Evolutionary conservation across 306 rosid genomes (phyloP).

Genomic region (Vicia faba): DNA sequence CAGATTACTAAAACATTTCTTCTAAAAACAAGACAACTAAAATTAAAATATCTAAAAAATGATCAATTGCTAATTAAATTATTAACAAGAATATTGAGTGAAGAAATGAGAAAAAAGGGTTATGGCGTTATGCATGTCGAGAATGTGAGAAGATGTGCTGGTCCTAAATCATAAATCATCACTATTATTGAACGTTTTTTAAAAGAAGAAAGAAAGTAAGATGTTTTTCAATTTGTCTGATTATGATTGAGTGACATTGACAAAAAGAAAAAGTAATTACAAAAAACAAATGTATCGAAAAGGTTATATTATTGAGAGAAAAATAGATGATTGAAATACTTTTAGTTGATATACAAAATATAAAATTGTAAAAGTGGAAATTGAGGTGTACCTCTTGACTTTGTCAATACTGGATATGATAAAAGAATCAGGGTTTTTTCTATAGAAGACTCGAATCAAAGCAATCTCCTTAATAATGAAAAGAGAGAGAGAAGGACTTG

Average conservation of each 20-base stretch:
- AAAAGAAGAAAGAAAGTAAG: neutral
- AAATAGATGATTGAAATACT: conserved; percentile 17
- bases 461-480: neutral
- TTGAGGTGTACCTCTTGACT: conserved; percentile 56
- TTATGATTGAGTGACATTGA: conserved; percentile 36
- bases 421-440: neutral
- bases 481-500: conserved; percentile 10
- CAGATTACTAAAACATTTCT: too few species aligned
- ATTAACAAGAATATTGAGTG: too few species aligned
- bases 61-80: too few species aligned
- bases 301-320: conserved; percentile 44
- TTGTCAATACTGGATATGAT: conserved; percentile 40
- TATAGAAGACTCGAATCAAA: neutral
- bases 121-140: neutral
- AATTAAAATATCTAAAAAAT: too few species aligned
- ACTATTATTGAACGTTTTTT: neutral
- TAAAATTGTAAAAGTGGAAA: conserved; percentile 50
- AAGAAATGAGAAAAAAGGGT: too few species aligned
- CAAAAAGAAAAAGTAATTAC: conserved; percentile 8
- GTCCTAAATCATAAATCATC: conserved; percentile 11
- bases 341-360: neutral
- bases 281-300: conserved; percentile 16
- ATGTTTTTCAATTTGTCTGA: neutral
- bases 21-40: too few species aligned
- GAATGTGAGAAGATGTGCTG: neutral